Percentiles rank a stretch among this genome's conserved stretches.
Conservation (phyloP, 495 filamentous ascomycete species). For the Friedmanniomyces simplex region DNA sequence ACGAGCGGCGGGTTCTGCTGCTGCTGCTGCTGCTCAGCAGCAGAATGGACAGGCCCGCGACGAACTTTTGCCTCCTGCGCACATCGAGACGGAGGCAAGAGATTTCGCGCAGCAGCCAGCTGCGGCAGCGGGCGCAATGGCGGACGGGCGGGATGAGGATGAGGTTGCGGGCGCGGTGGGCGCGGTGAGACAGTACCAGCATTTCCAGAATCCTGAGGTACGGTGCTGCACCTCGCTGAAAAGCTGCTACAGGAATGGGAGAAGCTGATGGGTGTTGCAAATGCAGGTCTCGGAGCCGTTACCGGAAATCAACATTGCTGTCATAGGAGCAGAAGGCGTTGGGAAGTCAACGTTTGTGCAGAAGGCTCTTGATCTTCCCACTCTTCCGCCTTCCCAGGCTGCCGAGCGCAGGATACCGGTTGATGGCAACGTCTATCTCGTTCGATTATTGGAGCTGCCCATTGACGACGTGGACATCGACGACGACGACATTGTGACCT, state of each 20-base stretch:
- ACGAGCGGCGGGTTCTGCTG: neutral
- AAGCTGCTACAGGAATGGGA: neutral
- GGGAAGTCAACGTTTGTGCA: conserved; percentile 90
- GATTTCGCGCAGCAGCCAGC: neutral
- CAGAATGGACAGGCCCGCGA: neutral
- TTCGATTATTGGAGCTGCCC: conserved; percentile 71
- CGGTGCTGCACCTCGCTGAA: conserved; percentile 7
- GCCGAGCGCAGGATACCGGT: conserved; percentile 64
- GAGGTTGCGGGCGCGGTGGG: conserved; percentile 20
- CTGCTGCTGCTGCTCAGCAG: neutral
- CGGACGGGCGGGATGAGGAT: conserved; percentile 19
- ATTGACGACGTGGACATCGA: conserved; percentile 58
- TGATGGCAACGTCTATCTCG: conserved; percentile 64
- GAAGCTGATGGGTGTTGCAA: conserved; percentile 2
- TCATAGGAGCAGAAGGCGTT: conserved; percentile 68
- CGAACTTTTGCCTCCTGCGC: neutral
- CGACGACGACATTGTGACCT: conserved; percentile 52
- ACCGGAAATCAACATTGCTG: conserved; percentile 70
- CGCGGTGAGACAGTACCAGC: conserved; percentile 16
- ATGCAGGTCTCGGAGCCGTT: conserved; percentile 25
- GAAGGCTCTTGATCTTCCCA: conserved; percentile 59
- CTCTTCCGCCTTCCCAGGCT: conserved; percentile 34
- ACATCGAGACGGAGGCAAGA: neutral
- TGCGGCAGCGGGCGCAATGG: conserved; percentile 1
- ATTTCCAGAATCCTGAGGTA: conserved; percentile 22